These are phyloP conservation scores for Phytopythium litorale DNA, from an alignment of 352 stramenopile species.

Conservation along the genomic window DNA sequence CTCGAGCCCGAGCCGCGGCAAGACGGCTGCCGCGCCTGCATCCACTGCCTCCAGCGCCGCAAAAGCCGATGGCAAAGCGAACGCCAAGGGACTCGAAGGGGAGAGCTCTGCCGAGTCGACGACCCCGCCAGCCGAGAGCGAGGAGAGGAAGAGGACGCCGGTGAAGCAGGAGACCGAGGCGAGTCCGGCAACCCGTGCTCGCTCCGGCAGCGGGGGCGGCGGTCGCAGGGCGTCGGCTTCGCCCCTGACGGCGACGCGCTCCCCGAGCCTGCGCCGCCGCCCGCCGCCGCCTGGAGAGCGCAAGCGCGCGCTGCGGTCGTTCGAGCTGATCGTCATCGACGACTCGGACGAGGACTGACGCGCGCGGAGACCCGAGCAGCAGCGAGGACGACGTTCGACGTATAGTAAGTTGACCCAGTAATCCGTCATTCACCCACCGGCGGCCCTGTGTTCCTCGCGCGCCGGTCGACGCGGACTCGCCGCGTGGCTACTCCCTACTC, in stretches of 20 bases:
- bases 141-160: neutral
- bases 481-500: neutral
- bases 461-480: neutral
- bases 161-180: neutral
- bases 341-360: constrained; percentile 35
- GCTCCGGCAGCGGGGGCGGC: neutral
- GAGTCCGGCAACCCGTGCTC: neutral
- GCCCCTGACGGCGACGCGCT: neutral
- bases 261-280: neutral
- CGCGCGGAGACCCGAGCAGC: neutral
- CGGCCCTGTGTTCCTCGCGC: neutral
- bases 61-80: neutral
- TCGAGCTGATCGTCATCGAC: constrained; percentile 81
- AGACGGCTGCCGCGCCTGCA: neutral
- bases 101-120: neutral
- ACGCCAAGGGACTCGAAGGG: neutral
- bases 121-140: neutral
- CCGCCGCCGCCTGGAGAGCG: neutral
- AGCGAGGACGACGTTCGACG: neutral
- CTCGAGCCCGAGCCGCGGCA: constrained; percentile 8
- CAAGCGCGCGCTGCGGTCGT: constrained; percentile 34
- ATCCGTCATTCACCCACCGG: neutral
- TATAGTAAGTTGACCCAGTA: constrained; percentile 2
- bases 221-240: neutral
- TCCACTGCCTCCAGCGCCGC: neutral